Evolutionary conservation across 2,329 filamentous ascomycete species (phyloP).

Genomic region (Malbranchea cinnamomea): DNA sequence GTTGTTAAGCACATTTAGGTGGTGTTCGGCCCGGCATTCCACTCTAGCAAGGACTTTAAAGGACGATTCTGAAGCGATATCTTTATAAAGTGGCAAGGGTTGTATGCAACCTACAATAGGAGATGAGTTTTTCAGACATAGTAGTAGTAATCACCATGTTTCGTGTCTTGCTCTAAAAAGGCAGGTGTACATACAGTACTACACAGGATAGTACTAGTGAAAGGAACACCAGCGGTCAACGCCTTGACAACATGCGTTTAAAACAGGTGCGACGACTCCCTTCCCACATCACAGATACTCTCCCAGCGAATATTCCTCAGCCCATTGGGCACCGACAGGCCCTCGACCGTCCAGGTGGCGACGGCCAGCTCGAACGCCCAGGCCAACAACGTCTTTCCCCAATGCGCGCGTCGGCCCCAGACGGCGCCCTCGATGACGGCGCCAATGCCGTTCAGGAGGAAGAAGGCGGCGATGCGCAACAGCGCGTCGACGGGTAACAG

Average conservation of each 20-base stretch:
- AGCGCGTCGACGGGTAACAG: conserved; percentile 19
- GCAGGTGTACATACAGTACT: no score
- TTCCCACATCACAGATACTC: conserved; percentile 10
- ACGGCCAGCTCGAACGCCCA: conserved; percentile 16
- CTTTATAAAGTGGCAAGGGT: no score
- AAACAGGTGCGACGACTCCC: background rate
- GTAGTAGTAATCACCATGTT: no score
- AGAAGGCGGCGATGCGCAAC: conserved; percentile 23
- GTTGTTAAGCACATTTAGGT: no score
- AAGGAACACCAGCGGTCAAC: background rate
- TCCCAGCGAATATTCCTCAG: conserved; percentile 11
- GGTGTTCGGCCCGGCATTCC: no score
- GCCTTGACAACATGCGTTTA: no score
- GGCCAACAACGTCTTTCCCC: conserved; percentile 13
- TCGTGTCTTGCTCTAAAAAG: no score
- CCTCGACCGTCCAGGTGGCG: conserved; percentile 16
- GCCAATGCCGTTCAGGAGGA: conserved; percentile 26
- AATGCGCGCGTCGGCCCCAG: conserved; percentile 14
- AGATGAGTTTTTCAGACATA: no score
- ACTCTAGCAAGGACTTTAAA: no score
- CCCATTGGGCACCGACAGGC: conserved; percentile 13
- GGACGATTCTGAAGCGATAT: no score
- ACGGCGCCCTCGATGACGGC: conserved; percentile 16
- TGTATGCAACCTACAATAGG: no score
- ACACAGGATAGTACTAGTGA: background rate